Percentiles rank a stretch among this genome's conserved stretches.
Conservation (phyloP, 805 yeast genomes). For the Nematodospora valgi region DNA sequence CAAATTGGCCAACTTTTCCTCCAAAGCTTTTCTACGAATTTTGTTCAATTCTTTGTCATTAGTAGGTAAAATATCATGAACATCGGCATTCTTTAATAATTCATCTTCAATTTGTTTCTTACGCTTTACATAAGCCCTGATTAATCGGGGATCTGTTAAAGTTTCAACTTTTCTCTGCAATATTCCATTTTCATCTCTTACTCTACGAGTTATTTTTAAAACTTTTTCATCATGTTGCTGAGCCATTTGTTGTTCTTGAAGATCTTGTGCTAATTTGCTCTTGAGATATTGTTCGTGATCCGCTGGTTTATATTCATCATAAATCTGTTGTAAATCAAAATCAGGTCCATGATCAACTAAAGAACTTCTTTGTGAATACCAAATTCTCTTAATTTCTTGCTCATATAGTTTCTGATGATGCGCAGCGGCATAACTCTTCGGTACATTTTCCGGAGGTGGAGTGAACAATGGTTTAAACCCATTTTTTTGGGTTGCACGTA, state of each 20-base stretch:
- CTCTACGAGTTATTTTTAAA: constrained; percentile 65
- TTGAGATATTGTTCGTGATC: constrained; percentile 30
- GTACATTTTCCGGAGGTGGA: constrained; percentile 33
- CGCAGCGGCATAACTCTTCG: constrained; percentile 39
- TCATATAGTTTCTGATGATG: constrained; percentile 88
- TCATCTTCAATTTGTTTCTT: constrained; percentile 63
- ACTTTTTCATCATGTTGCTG: constrained; percentile 22
- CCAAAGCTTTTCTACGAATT: constrained; percentile 70
- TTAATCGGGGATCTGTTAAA: constrained; percentile 81
- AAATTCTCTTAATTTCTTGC: constrained; percentile 80
- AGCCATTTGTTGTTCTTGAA: constrained; percentile 24
- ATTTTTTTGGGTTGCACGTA: constrained; percentile 92
- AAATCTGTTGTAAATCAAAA: constrained; percentile 34
- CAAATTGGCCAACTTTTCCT: constrained; percentile 78
- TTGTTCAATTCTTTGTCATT: constrained; percentile 81
- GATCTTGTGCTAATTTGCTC: constrained; percentile 32
- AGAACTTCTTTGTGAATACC: constrained; percentile 79
- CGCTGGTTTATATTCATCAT: constrained; percentile 36
- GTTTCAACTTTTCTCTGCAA: constrained; percentile 77
- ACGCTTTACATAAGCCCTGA: constrained; percentile 75
- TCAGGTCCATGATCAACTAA: constrained; percentile 41
- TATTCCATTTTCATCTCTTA: constrained; percentile 80
- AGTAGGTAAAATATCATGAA: constrained; percentile 71
- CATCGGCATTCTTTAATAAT: constrained; percentile 52
- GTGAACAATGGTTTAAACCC: constrained; percentile 57